Conservation (phyloP, 306 rosid species). For the Calophaca sinica region DNA sequence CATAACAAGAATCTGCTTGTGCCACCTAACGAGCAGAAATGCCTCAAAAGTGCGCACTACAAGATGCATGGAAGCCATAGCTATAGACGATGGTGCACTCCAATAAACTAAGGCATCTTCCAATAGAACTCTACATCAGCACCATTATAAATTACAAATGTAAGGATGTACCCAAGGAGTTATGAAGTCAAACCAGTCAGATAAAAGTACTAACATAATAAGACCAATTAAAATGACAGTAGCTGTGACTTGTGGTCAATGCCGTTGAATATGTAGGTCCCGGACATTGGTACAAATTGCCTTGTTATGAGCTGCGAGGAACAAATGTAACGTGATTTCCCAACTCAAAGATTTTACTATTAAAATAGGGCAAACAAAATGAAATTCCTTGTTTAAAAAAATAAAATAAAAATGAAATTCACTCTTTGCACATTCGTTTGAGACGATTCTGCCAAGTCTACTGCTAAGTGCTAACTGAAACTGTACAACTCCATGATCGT, state of each 20-base stretch:
- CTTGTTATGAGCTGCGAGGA: constrained; percentile 82
- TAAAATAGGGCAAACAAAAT: constrained; percentile 5
- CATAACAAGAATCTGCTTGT: background rate
- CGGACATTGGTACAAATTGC: constrained; percentile 93
- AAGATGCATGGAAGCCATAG: constrained; percentile 24
- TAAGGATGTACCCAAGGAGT: constrained; percentile 2
- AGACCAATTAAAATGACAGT: constrained; percentile 61
- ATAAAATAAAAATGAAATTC: background rate
- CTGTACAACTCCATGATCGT: constrained; percentile 1
- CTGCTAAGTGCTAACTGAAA: background rate
- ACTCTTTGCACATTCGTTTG: background rate
- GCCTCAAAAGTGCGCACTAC: constrained; percentile 5
- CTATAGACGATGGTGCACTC: background rate
- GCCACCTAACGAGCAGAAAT: constrained; percentile 22
- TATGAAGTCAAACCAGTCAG: constrained; percentile 40
- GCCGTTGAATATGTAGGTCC: constrained; percentile 90
- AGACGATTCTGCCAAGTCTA: background rate
- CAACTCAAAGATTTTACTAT: constrained; percentile 4
- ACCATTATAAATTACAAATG: constrained; percentile 5
- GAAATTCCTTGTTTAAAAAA: background rate
- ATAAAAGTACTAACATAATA: constrained; percentile 20
- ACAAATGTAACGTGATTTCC: constrained; percentile 24
- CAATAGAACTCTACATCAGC: constrained; percentile 38
- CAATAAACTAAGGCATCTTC: constrained; percentile 47
- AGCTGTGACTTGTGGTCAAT: constrained; percentile 94